Evolutionary conservation across 331 rosid genomes (phyloP).

Genomic region (Quercus phellos): DNA sequence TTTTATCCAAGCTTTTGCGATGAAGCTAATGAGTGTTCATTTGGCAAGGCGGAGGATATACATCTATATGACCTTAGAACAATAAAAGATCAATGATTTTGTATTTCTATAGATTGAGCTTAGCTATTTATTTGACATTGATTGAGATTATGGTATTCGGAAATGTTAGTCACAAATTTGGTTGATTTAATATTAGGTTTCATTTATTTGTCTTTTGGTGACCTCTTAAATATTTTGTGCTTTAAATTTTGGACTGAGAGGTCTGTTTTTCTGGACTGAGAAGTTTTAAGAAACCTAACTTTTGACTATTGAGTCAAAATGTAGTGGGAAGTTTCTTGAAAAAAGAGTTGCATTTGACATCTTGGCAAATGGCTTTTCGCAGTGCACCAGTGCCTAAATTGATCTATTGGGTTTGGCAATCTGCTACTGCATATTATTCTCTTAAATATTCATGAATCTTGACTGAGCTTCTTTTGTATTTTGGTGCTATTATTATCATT

Average conservation of each 20-base stretch:
- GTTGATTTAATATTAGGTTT: not conserved
- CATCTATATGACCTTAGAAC: constrained; percentile 18
- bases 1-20: constrained; percentile 16
- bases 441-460: no score
- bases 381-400: not conserved
- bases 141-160: not conserved
- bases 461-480: no score
- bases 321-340: not conserved
- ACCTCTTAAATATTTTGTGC: not conserved
- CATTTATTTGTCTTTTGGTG: no score
- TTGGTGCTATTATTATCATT: no score
- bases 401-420: no score
- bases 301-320: not conserved
- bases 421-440: no score
- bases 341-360: not conserved
- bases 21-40: constrained; percentile 17
- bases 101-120: constrained; percentile 1
- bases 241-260: not conserved
- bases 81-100: constrained; percentile 14
- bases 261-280: not conserved
- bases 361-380: not conserved
- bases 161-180: not conserved
- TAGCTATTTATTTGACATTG: constrained; percentile 1
- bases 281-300: not conserved
- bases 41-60: constrained; percentile 18